Base-by-base conservation (phyloP, 2,329 filamentous ascomycete species). In the Pseudopithomyces chartarum region DNA sequence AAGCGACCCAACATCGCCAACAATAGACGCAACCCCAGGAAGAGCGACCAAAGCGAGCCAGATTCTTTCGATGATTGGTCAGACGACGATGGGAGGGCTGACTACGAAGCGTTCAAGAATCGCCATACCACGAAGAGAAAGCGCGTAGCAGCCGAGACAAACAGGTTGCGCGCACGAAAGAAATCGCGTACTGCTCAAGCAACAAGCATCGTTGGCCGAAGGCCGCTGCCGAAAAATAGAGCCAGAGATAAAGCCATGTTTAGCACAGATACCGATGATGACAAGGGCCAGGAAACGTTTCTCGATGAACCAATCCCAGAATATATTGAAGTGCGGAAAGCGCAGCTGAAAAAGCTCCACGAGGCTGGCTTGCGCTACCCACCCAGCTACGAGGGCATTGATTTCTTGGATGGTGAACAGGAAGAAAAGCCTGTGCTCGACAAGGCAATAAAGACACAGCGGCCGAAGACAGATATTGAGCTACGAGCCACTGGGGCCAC, bases 401-500 rank as follows among this genome's bases (percentile, higher is more conserved):
- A 90, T 10, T 93, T 97, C 62, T 90, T 88, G 0, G 90, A 92
- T 49, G 83, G 89, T 58, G 86, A 89, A 50, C 77, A 79, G 5
- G 73, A 89, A 32, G 88, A 93, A 71, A 88, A 87, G 51, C 94
- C 94, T 0, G 78, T 84, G 1, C 90, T 98, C 52, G 76, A 78
- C 73, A 83, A 52, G 6, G 64, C 66, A 2, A 78, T 90, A 51
- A 87, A 85, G 50, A 88, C 90, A 0, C 89, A 85, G 33, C 84
- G 88, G 13, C 80, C 82, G 0, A 93, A 95, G 74, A 81, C 88
- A 65, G 91, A 96, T 61, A 88, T 97, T 46, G 80, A 85, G 44
- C 81, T 98, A 22, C 84, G 85, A 13, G 87, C 88, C 63, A 96
- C 93, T 0, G 84, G 86, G 0, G 94, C 93, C 0, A 71, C 92